A percentile compares a stretch with the other conserved stretches of the same genome.
phyloP scores from a whole-genome alignment of 495 filamentous ascomycete species.

The Daldinia bambusicola region DNA sequence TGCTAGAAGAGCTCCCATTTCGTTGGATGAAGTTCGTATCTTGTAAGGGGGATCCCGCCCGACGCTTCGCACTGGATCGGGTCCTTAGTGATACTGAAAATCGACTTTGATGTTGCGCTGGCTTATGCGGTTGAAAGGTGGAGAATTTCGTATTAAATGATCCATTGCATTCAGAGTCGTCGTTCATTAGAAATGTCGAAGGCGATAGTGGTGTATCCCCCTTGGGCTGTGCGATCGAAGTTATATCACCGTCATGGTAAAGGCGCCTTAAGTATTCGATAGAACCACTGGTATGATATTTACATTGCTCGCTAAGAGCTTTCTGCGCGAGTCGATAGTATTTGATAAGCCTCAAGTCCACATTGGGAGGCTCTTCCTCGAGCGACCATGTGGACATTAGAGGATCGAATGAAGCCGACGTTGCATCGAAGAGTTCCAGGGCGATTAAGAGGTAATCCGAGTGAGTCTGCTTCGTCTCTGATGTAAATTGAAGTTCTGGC shows the following conservation, averaged over 20 bases:
- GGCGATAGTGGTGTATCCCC: not conserved
- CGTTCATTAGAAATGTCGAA: not conserved
- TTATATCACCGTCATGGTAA: slow-evolving; percentile 26
- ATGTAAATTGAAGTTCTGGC: slow-evolving; percentile 11
- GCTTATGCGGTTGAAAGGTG: slow-evolving; percentile 14
- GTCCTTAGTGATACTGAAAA: slow-evolving; percentile 33
- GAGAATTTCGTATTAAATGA: not conserved
- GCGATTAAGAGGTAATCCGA: slow-evolving; percentile 34
- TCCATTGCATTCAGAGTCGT: not conserved
- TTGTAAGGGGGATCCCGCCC: slow-evolving; percentile 40
- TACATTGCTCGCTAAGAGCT: slow-evolving; percentile 25
- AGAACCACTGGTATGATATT: slow-evolving; percentile 14
- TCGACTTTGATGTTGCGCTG: not conserved
- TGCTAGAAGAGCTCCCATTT: slow-evolving; percentile 44
- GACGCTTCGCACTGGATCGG: slow-evolving; percentile 35
- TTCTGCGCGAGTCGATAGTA: slow-evolving; percentile 43
- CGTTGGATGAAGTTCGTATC: slow-evolving; percentile 26
- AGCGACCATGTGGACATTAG: slow-evolving; percentile 40
- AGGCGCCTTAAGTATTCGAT: slow-evolving; percentile 25
- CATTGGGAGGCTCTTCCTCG: slow-evolving; percentile 39
- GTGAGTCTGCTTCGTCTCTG: slow-evolving; percentile 16
- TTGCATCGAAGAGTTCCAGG: slow-evolving; percentile 35
- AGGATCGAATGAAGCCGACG: slow-evolving; percentile 42
- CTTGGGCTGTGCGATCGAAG: not conserved
- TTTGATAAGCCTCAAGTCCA: slow-evolving; percentile 42